These are phyloP conservation scores for Saccharomycopsis fodiens DNA, from an alignment of 805 yeast genomes.

Conservation along the genomic window DNA sequence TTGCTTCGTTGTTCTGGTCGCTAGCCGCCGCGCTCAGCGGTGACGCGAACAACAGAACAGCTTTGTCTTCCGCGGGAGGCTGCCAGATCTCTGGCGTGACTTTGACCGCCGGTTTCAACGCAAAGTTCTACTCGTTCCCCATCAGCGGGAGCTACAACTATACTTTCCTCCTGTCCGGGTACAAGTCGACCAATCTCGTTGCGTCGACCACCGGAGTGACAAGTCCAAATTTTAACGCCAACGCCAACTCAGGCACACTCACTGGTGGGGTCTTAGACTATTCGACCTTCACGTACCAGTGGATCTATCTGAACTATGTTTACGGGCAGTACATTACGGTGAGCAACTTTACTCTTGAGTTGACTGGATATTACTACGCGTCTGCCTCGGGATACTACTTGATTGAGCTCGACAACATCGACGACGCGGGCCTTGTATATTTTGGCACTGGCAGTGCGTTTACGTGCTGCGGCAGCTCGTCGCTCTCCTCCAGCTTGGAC, in stretches of 20 bases:
- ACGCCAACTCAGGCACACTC: neutral
- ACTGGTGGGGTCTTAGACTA: neutral
- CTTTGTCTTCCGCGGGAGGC: neutral
- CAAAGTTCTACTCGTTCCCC: conserved; percentile 3
- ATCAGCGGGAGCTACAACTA: neutral
- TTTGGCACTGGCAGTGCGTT: conserved; percentile 28
- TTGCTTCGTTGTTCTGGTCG: neutral
- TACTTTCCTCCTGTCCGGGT: neutral
- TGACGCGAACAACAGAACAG: conserved; percentile 5
- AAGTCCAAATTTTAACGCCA: neutral
- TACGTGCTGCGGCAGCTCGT: conserved; percentile 25
- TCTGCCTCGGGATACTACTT: conserved; percentile 26
- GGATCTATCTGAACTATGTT: neutral
- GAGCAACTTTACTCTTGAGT: conserved; percentile 22
- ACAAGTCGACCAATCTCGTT: neutral
- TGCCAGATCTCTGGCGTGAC: neutral
- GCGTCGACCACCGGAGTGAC: neutral
- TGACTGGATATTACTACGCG: conserved; percentile 25
- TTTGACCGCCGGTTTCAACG: conserved; percentile 5
- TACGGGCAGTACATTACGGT: conserved; percentile 8
- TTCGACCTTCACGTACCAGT: neutral
- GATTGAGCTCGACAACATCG: conserved; percentile 23
- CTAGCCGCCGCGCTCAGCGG: conserved; percentile 5
- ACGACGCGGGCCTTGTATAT: conserved; percentile 27
- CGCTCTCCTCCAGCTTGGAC: neutral